Evolutionary conservation across 768 basidiomycete genomes (phyloP).

Genomic region (Pleurotus platypus): DNA sequence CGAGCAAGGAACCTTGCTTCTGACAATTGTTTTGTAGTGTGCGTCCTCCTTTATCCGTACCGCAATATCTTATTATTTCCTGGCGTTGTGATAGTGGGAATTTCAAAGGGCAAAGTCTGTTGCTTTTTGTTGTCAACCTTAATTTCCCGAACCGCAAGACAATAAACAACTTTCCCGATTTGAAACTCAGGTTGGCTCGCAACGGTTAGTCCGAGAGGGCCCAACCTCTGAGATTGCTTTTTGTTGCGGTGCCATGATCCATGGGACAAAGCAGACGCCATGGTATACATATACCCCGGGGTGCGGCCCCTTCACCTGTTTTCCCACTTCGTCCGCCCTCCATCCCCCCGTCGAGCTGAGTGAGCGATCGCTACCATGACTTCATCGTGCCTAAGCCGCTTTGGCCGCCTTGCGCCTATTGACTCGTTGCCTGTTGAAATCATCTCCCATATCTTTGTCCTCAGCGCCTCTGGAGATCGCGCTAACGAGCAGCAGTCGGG

Average conservation of each 20-base stretch:
- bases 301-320: constrained; percentile 27
- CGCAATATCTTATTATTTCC: neutral
- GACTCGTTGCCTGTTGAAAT: constrained; percentile 51
- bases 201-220: constrained; percentile 7
- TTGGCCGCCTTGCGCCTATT: constrained; percentile 23
- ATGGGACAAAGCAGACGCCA: constrained; percentile 6
- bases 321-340: constrained; percentile 30
- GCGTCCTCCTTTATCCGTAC: neutral
- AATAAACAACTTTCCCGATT: constrained; percentile 8
- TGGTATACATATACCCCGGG: constrained; percentile 5
- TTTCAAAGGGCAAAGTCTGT: constrained; percentile 1
- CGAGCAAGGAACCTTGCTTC: neutral
- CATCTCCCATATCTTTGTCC: constrained; percentile 50
- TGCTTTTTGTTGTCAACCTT: constrained; percentile 8
- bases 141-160: constrained; percentile 7
- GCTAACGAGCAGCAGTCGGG: constrained; percentile 20
- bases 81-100: constrained; percentile 5
- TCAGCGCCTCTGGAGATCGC: constrained; percentile 34
- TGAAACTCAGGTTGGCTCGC: constrained; percentile 7
- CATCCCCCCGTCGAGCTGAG: constrained; percentile 5
- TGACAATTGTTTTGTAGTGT: too few relatives aligned
- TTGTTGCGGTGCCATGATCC: neutral
- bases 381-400: neutral
- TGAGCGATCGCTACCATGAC: neutral
- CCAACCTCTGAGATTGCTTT: constrained; percentile 1